Conservation (phyloP, 2,329 filamentous ascomycete genomes). For the Penicillium sp. region DNA sequence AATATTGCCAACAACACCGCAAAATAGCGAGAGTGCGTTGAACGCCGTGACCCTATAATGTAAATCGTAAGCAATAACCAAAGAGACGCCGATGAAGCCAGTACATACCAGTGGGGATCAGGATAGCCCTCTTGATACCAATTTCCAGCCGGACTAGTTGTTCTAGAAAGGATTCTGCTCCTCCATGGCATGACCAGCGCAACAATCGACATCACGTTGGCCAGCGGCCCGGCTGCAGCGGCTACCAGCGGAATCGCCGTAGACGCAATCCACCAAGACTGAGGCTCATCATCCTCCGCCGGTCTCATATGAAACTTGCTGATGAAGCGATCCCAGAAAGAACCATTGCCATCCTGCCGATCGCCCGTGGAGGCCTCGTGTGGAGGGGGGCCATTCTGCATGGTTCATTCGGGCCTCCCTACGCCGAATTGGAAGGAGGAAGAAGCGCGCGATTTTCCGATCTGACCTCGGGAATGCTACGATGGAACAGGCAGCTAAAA, state of each 20-base stretch:
- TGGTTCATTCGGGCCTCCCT: slow-evolving; percentile 7
- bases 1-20: slow-evolving; percentile 75
- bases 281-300: slow-evolving; percentile 44
- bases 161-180: slow-evolving; percentile 48
- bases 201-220: slow-evolving; percentile 83
- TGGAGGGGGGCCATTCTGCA: slow-evolving; percentile 17
- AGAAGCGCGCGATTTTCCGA: not conserved
- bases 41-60: slow-evolving; percentile 63
- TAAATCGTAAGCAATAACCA: slow-evolving; percentile 4
- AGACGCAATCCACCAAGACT: slow-evolving; percentile 53
- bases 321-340: slow-evolving; percentile 21
- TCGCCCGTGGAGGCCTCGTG: slow-evolving; percentile 1
- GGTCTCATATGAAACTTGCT: slow-evolving; percentile 36
- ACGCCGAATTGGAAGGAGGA: not conserved
- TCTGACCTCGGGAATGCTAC: not conserved
- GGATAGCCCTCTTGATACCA: slow-evolving; percentile 55
- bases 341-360: slow-evolving; percentile 1
- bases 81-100: not conserved
- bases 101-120: slow-evolving; percentile 68
- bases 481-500: not conserved
- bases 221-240: slow-evolving; percentile 79
- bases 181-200: slow-evolving; percentile 82
- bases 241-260: slow-evolving; percentile 71
- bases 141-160: slow-evolving; percentile 47
- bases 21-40: slow-evolving; percentile 74